Conservation (phyloP, 2,329 filamentous ascomycete species). For the Pseudovirgaria hyperparasitica region DNA sequence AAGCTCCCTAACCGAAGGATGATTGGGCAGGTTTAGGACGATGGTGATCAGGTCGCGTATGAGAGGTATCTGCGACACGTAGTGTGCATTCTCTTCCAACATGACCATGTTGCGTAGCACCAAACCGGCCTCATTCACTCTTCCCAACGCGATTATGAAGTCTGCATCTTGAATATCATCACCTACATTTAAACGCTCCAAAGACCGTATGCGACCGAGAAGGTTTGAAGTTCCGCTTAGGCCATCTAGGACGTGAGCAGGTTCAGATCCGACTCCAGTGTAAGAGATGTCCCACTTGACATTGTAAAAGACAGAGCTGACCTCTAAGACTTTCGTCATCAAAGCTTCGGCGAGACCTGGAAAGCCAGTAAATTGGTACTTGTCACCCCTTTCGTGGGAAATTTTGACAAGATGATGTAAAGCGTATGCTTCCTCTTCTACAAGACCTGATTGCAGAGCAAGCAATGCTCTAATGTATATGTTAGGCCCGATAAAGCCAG, state of each 20-base stretch:
- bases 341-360: constrained; percentile 78
- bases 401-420: constrained; percentile 92
- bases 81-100: constrained; percentile 73
- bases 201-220: constrained; percentile 54
- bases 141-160: constrained; percentile 57
- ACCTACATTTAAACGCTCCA: constrained; percentile 46
- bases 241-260: constrained; percentile 48
- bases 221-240: constrained; percentile 57
- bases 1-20: constrained; percentile 64
- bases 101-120: constrained; percentile 96
- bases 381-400: constrained; percentile 85
- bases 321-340: constrained; percentile 69
- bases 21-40: constrained; percentile 61
- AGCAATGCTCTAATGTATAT: constrained; percentile 85
- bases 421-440: constrained; percentile 79
- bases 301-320: constrained; percentile 68
- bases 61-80: constrained; percentile 61
- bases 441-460: constrained; percentile 66
- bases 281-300: constrained; percentile 69
- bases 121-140: constrained; percentile 74
- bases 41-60: constrained; percentile 76
- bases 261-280: constrained; percentile 18
- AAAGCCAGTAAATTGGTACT: constrained; percentile 90
- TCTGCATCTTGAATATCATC: constrained; percentile 58
- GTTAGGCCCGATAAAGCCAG: constrained; percentile 63